Evolutionary conservation across 192 early-diverging fungal genomes (phyloP), one percentile per base, ranked within the genome.

Genomic region (Podila epicladia): DNA sequence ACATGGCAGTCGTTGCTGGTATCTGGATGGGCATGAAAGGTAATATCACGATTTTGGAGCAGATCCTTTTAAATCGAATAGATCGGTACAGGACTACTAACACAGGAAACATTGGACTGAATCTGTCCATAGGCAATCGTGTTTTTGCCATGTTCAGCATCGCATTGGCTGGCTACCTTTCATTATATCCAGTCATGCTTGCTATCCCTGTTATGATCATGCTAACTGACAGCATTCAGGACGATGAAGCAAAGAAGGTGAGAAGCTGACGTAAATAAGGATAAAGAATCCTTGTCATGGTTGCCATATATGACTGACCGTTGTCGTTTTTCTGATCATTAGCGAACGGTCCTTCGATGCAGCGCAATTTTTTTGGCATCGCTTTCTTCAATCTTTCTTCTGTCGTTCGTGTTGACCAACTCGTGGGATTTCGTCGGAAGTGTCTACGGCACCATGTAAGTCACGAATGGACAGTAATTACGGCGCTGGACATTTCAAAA

Each of bases 171-270:
- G 73, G 94, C 4, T 98, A 98, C 77, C 84, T 97, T 33, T 91
- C 91, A 59, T 75, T 98, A 50, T 98, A 98, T 82, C 97, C 97
- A 19, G 85, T 87, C 8, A 93, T 98, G 89, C 82, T 98, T 33
- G 58, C 95, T 24, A 85, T 89, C 20, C 92, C 92, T 7, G 75
- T 86, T 53, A 58, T 84, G 1, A 60, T 93, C 3, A 64, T 94
- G 31, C 51, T 93, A 15, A 65, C 78, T 58, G 58, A 62, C 6
- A 41, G 67, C 5, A 50, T 49, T n/a, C 29, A 24, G 32, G 72
- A 45, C 32, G 2, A 31, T 9, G n/a, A 65, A 3, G 45, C 37
- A 19, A 59, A 55, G 50, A 74, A 82, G 72, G 79, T 74, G 70
- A 45, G 13, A 17, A 45, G 41, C 13, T 1, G 48, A 62, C 57